These are phyloP conservation scores for Cinchona pubescens DNA, from an alignment of 257 asterid genomes.

Conservation along the genomic window DNA sequence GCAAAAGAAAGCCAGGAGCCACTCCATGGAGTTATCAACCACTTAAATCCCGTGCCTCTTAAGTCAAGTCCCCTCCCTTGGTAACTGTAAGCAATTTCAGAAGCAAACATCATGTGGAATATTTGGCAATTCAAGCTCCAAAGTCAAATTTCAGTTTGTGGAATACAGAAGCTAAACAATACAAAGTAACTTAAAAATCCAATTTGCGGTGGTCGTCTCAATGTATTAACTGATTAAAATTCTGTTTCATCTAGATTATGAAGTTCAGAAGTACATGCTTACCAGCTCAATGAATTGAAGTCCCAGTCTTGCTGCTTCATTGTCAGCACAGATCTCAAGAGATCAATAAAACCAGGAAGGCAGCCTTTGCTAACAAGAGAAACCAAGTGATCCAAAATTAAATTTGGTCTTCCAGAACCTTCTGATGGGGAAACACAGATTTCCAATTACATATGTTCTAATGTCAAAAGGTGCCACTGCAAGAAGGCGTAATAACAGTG, in stretches of 20 bases:
- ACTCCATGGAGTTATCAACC: not conserved
- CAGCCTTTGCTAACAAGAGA: conserved; percentile 75
- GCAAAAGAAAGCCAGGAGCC: not conserved
- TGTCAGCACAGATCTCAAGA: conserved; percentile 85
- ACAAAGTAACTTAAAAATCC: not conserved
- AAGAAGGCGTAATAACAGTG: conserved; percentile 53
- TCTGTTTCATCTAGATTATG: not conserved
- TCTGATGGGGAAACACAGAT: conserved; percentile 75
- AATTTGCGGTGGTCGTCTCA: not conserved
- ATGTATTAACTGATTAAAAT: not conserved
- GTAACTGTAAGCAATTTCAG: not conserved
- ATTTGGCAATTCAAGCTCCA: not conserved
- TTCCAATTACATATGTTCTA: conserved; percentile 82
- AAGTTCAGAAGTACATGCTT: conserved; percentile 17
- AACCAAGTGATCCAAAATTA: conserved; percentile 81
- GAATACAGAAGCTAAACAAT: not conserved
- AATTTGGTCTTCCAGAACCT: conserved; percentile 60
- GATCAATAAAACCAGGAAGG: conserved; percentile 67
- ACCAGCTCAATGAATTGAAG: conserved; percentile 96
- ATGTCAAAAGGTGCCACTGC: conserved; percentile 79
- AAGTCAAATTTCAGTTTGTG: not conserved
- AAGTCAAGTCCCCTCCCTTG: not conserved
- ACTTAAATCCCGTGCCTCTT: not conserved
- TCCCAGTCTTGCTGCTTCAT: conserved; percentile 88
- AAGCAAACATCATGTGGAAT: not conserved